A percentile compares a stretch with the other conserved stretches of the same genome.
phyloP scores from a whole-genome alignment of 257 asterid species.

The Nicotiana otophora region DNA sequence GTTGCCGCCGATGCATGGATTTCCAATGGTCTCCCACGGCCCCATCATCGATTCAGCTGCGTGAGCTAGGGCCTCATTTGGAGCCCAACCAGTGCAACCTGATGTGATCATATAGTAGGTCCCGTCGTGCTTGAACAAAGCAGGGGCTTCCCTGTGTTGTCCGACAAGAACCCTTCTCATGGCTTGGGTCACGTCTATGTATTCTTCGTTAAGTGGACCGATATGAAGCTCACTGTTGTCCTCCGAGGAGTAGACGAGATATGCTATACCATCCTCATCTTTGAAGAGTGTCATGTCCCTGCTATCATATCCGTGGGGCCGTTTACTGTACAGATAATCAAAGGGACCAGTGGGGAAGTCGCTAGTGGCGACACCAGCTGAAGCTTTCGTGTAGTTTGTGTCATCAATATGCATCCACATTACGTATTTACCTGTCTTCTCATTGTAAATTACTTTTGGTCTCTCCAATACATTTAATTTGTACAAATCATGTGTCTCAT shows the following conservation, averaged over 20 bases:
- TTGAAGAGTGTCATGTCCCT: conserved; percentile 95
- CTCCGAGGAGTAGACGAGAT: conserved; percentile 77
- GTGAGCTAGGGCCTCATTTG: conserved; percentile 83
- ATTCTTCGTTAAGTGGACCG: conserved; percentile 58
- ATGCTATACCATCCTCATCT: conserved; percentile 73
- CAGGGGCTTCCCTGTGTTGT: conserved; percentile 90
- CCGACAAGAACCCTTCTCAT: conserved; percentile 68
- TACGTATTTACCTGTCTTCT: conserved; percentile 53
- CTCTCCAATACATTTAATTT: conserved; percentile 79
- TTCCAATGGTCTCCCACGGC: conserved; percentile 89
- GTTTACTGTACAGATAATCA: conserved; percentile 62
- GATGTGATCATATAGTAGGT: conserved; percentile 97
- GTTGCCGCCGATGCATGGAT: conserved; percentile 96
- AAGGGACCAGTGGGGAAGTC: conserved; percentile 80
- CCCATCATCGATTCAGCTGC: conserved; percentile 96
- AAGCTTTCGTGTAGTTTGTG: conserved; percentile 87
- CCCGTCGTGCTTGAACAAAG: conserved; percentile 73
- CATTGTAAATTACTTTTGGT: conserved; percentile 93
- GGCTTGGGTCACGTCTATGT: conserved; percentile 46
- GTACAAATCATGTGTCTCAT: conserved; percentile 84
- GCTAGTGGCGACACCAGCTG: conserved; percentile 68
- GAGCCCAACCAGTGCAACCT: conserved; percentile 98
- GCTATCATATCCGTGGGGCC: conserved; percentile 90
- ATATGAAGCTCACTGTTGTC: conserved; percentile 88
- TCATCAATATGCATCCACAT: conserved; percentile 99